These are phyloP conservation scores for Colletotrichum echinochloae DNA, from an alignment of 2,329 filamentous ascomycete species.

Conservation along the genomic window DNA sequence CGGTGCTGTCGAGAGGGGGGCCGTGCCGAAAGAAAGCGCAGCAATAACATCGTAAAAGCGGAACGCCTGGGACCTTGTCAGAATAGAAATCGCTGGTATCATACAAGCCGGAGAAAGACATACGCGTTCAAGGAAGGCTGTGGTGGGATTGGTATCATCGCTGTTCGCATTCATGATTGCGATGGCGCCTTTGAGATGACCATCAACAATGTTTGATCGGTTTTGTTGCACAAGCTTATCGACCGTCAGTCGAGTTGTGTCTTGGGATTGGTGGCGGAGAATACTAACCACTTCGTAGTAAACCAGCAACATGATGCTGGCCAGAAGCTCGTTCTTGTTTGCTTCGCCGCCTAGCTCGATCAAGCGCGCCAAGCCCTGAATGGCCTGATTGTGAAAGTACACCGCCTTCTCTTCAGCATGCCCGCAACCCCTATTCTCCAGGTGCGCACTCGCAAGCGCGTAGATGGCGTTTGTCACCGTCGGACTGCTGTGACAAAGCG, in stretches of 20 bases:
- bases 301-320: conserved; percentile 70
- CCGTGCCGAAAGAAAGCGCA: conserved; percentile 70
- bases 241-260: background rate
- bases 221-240: conserved; percentile 70
- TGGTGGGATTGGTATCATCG: conserved; percentile 61
- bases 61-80: conserved; percentile 62
- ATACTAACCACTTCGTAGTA: conserved; percentile 72
- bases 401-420: conserved; percentile 65
- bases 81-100: background rate
- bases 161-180: conserved; percentile 67
- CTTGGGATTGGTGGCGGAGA: background rate
- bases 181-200: conserved; percentile 71
- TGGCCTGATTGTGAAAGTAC: conserved; percentile 69
- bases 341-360: conserved; percentile 65
- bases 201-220: conserved; percentile 69
- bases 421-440: conserved; percentile 70
- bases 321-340: conserved; percentile 68
- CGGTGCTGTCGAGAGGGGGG: conserved; percentile 65
- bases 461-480: conserved; percentile 86
- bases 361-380: conserved; percentile 67
- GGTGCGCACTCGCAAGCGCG: conserved; percentile 84
- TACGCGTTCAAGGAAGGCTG: conserved; percentile 70
- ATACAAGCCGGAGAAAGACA: conserved; percentile 6
- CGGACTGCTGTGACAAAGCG: conserved; percentile 65
- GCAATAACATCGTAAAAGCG: conserved; percentile 75